Conservation (phyloP, 2,329 filamentous ascomycete species). For the Aplosporella prunicola region DNA sequence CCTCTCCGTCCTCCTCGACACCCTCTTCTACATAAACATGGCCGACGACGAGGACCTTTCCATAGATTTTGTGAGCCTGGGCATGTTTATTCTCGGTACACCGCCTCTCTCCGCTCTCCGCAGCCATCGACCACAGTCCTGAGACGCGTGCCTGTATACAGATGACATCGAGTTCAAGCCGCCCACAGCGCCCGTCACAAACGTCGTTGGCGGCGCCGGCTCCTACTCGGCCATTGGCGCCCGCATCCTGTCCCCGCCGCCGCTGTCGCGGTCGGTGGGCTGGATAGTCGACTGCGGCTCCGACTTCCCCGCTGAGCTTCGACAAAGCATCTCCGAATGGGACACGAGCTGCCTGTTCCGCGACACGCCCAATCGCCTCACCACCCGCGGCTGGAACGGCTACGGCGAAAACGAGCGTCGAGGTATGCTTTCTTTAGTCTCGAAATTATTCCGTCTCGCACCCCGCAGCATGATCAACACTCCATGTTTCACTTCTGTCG, state of each 20-base stretch:
- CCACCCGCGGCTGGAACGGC: conserved; percentile 87
- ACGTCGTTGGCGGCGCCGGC: conserved; percentile 82
- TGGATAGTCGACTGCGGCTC: conserved; percentile 88
- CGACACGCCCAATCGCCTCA: conserved; percentile 56
- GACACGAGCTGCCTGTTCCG: conserved; percentile 63
- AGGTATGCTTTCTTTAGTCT: conserved; percentile 25
- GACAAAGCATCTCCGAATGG: conserved; percentile 61
- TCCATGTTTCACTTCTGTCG: background rate
- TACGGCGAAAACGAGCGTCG: conserved; percentile 64
- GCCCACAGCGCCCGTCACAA: conserved; percentile 56
- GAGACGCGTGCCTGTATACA: conserved; percentile 29
- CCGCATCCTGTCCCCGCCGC: conserved; percentile 69
- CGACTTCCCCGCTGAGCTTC: conserved; percentile 68
- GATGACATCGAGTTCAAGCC: conserved; percentile 86
- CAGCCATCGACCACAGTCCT: too few relatives aligned
- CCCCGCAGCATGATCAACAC: background rate
- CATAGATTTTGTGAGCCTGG: conserved; percentile 50
- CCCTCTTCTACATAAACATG: conserved; percentile 10
- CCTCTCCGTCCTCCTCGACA: conserved; percentile 7
- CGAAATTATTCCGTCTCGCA: background rate
- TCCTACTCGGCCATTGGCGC: conserved; percentile 82
- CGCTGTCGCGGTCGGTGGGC: conserved; percentile 57
- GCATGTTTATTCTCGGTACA: conserved; percentile 56
- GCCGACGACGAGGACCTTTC: conserved; percentile 10
- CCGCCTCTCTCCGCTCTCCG: conserved; percentile 1